A percentile compares a stretch with the other conserved stretches of the same genome.
These are phyloP conservation scores for Acephala macrosclerotiorum DNA, from an alignment of 2,329 filamentous ascomycete species.

Conservation along the genomic window DNA sequence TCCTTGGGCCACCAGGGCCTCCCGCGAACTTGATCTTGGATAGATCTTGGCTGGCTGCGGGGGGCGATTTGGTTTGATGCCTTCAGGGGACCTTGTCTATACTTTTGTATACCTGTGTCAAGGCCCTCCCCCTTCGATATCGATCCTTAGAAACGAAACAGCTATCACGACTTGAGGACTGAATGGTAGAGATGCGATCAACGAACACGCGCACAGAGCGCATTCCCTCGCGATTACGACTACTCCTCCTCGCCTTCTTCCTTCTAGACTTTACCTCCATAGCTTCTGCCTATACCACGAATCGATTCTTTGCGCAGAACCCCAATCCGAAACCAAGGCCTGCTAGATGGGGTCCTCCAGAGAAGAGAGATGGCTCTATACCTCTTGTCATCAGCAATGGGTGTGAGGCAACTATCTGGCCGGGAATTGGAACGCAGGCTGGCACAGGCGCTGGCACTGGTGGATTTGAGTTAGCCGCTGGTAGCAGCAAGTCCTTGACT, in stretches of 20 bases:
- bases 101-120: slow-evolving; percentile 12
- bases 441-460: slow-evolving; percentile 71
- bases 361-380: slow-evolving; percentile 49
- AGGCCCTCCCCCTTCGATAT: slow-evolving; percentile 3
- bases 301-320: slow-evolving; percentile 30
- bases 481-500: slow-evolving; percentile 64
- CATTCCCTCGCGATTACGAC: slow-evolving; percentile 10
- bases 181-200: slow-evolving; percentile 24
- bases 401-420: slow-evolving; percentile 77
- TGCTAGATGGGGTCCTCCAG: slow-evolving; percentile 38
- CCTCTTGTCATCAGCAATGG: slow-evolving; percentile 76
- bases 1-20: slow-evolving; percentile 6
- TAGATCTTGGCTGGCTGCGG: slow-evolving; percentile 23
- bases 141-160: slow-evolving; percentile 7
- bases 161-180: slow-evolving; percentile 19
- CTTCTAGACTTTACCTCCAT: slow-evolving; percentile 30
- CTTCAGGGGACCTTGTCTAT: slow-evolving; percentile 11
- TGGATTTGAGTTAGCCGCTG: slow-evolving; percentile 72
- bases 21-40: slow-evolving; percentile 27
- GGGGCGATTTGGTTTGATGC: slow-evolving; percentile 18
- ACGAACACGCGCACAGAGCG: slow-evolving; percentile 27
- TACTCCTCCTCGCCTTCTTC: slow-evolving; percentile 26
- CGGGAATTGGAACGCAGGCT: slow-evolving; percentile 76
- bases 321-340: slow-evolving; percentile 29
- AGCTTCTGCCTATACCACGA: slow-evolving; percentile 28